A percentile compares a stretch with the other conserved stretches of the same genome.
Evolutionary conservation across 768 basidiomycete species (phyloP).

Genomic region (Pleurotus eryngii): DNA sequence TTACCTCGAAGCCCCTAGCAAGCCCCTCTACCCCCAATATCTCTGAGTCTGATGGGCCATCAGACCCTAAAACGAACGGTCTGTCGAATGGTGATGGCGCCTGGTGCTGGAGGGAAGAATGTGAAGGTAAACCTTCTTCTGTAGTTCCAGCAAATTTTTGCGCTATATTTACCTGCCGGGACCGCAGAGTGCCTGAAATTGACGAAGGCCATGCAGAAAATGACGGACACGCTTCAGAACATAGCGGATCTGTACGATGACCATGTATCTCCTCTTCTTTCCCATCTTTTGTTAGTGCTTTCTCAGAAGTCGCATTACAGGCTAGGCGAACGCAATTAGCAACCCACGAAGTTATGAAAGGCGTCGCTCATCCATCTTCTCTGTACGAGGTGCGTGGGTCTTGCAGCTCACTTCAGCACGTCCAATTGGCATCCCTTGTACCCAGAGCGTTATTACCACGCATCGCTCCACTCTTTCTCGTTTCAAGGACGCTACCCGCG

Average conservation of each 20-base stretch:
- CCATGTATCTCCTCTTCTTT: slow-evolving; percentile 46
- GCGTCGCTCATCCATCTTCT: slow-evolving; percentile 70
- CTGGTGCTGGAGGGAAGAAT: slow-evolving; percentile 85
- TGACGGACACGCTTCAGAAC: slow-evolving; percentile 66
- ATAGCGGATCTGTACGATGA: slow-evolving; percentile 80
- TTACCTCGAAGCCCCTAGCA: slow-evolving; percentile 63
- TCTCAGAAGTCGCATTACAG: slow-evolving; percentile 30
- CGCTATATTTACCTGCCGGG: too few species aligned
- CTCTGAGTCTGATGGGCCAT: slow-evolving; percentile 34
- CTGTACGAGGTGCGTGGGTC: slow-evolving; percentile 55
- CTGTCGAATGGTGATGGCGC: slow-evolving; percentile 69
- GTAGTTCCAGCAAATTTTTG: not conserved
- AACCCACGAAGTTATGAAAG: slow-evolving; percentile 74
- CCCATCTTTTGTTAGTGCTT: not conserved
- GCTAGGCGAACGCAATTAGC: slow-evolving; percentile 69
- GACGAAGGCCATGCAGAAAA: slow-evolving; percentile 76
- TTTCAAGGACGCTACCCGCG: slow-evolving; percentile 51
- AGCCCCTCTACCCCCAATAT: slow-evolving; percentile 44
- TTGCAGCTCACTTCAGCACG: too few species aligned
- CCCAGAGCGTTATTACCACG: slow-evolving; percentile 68
- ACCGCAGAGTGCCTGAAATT: slow-evolving; percentile 66
- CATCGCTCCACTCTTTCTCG: slow-evolving; percentile 67
- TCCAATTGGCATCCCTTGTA: too few species aligned
- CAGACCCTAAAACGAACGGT: slow-evolving; percentile 41
- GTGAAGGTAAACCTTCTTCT: slow-evolving; percentile 45